These are phyloP conservation scores for Fusarium sp. DNA, from an alignment of 2,329 filamentous ascomycete genomes.

Conservation along the genomic window DNA sequence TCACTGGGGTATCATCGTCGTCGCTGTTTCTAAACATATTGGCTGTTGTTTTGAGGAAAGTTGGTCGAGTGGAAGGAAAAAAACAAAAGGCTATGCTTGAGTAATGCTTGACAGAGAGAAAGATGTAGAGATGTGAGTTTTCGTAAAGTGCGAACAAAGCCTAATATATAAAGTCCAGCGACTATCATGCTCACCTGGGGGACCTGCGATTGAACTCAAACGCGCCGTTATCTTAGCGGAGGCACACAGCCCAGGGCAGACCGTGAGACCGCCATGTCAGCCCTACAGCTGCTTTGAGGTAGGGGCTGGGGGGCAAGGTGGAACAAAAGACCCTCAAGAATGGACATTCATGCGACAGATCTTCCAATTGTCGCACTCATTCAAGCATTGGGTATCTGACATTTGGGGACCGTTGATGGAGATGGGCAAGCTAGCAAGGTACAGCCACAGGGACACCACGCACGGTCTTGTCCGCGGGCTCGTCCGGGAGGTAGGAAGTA, in stretches of 20 bases:
- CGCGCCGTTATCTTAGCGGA: neutral
- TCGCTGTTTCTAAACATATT: neutral
- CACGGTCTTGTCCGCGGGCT: conserved; percentile 12
- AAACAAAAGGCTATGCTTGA: neutral
- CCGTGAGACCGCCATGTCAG: conserved; percentile 8
- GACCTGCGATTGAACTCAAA: neutral
- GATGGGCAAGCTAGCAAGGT: neutral
- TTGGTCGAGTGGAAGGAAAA: neutral
- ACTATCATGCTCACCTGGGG: neutral
- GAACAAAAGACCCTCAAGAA: neutral
- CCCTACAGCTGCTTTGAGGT: neutral
- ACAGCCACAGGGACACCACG: conserved; percentile 2
- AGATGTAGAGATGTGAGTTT: neutral
- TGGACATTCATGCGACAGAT: neutral
- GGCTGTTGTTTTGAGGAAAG: neutral
- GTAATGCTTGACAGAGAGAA: neutral
- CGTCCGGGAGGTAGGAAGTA: neutral
- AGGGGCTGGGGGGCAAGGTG: neutral
- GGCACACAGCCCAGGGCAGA: conserved; percentile 1
- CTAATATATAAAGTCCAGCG: neutral
- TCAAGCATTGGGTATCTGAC: neutral
- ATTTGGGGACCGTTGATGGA: neutral
- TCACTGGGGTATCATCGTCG: neutral
- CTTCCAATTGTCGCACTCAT: neutral
- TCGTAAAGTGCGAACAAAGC: neutral